Evolutionary conservation across 805 yeast species (phyloP).

Genomic region (Nakazawaea ishiwadae): DNA sequence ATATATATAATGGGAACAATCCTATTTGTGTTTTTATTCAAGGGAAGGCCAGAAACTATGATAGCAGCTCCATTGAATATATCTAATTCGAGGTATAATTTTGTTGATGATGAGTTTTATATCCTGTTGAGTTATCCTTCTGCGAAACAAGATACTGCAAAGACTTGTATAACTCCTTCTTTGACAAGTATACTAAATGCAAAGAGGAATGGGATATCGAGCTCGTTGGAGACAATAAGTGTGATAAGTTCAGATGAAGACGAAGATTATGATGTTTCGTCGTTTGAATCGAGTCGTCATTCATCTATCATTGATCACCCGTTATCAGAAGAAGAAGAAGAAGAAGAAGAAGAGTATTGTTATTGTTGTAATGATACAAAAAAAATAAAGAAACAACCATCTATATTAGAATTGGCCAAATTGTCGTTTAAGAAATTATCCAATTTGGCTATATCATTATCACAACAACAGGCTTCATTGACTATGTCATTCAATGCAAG

Average conservation of each 20-base stretch:
- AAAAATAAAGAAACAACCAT: not conserved
- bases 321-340: no score
- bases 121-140: constrained; percentile 4
- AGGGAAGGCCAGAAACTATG: no score
- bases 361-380: not conserved
- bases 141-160: no score
- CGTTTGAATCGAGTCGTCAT: no score
- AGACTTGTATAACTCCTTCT: constrained; percentile 12
- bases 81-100: not conserved
- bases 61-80: not conserved
- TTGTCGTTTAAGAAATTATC: constrained; percentile 6
- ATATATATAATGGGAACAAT: no score
- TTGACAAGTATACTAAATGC: constrained; percentile 11
- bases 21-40: no score
- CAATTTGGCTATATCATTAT: constrained; percentile 2
- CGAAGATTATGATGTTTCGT: no score
- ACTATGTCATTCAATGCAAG: constrained; percentile 9
- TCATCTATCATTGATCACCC: no score
- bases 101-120: constrained; percentile 3
- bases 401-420: not conserved
- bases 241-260: no score
- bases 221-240: no score
- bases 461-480: constrained; percentile 1
- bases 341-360: not conserved
- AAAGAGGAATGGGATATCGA: constrained; percentile 12